Base-by-base conservation (phyloP, 768 basidiomycete species). In the Gyrodon lividus region DNA sequence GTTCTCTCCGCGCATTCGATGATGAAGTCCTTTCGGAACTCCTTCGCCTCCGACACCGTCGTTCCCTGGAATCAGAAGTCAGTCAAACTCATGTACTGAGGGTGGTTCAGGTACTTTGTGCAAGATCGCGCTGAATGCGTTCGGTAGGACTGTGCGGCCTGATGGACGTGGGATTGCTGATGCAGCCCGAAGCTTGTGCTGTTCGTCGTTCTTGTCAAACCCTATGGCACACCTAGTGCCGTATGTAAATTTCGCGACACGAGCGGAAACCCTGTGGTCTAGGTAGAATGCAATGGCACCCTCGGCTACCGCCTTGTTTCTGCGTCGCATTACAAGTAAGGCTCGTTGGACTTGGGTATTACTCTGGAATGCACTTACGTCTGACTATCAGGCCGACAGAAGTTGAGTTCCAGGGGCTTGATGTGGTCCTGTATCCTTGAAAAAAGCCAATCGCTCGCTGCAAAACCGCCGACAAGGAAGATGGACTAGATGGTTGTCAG, bases 361-460 rank as follows among this genome's bases (percentile, higher is more conserved):
- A 31, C 31, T 23, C 13, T 31, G 6, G 17, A 37, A 64, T 68
- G 24, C 50, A 23, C 64, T 53, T 12, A 80, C 82, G 80, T 72
- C 59, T 79, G 76, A 28, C 72, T 73, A 48, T 82, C 78, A 5
- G 80, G 81, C 3, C 80, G 73, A 50, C 73, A 71, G 34, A 83
- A 69, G 19, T 70, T 64, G 30, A 81, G 46, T 2, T 70, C 67
- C 12, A 70, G 48, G 0, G 67, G 64, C 19, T 54, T 61, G n/a
- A 82, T 59, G 2, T 67, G 56, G 1, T 39, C 48, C 35, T 68
- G 59, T 16, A 77, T 50, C 23, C 38, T 66, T 13, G 58, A 52
- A 31, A 72, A 77, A 8, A 78, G 66, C 70, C 72, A 78, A 43
- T 75, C 71, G 38, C 67, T 78, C 4, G 72, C 72, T 7, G 74